phyloP scores from a whole-genome alignment of 306 rosid genomes.

The Castanea crenata region DNA sequence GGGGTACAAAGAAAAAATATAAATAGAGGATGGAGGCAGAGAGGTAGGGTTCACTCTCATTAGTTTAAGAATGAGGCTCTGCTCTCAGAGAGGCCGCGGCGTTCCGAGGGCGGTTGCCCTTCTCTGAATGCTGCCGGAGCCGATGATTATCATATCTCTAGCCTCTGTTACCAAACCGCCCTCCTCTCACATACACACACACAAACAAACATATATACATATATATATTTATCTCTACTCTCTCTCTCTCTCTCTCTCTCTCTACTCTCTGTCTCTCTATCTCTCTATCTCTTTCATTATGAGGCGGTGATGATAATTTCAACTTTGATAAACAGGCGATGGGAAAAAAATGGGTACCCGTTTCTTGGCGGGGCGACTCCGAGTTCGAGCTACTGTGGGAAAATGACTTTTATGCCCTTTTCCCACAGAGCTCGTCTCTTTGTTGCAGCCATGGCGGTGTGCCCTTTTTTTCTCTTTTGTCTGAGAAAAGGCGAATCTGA shows the following conservation, averaged over 20 bases:
- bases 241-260: background rate
- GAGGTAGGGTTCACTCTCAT: background rate
- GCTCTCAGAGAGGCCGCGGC: background rate
- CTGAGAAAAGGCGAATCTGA: conserved; percentile 60
- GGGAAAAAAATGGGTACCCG: conserved; percentile 6
- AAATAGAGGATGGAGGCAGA: background rate
- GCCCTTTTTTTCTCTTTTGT: conserved; percentile 2
- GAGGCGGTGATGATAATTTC: conserved; percentile 43
- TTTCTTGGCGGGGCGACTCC: conserved; percentile 40
- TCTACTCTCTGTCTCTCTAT: background rate
- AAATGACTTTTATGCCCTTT: background rate
- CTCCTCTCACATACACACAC: background rate
- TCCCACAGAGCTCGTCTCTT: background rate
- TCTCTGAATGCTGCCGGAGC: conserved; percentile 4
- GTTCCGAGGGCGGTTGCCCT: background rate
- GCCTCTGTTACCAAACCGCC: background rate
- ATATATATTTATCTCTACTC: too few species aligned
- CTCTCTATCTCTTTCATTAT: background rate
- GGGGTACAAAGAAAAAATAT: background rate
- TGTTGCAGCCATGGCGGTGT: conserved; percentile 37
- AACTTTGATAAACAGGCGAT: conserved; percentile 2
- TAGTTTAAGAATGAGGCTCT: conserved; percentile 19
- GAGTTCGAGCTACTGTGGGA: background rate
- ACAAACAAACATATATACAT: too few species aligned
- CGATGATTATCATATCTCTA: conserved; percentile 6